Base-by-base conservation (phyloP, 2,329 filamentous ascomycete genomes). In the Exophiala phaeomuriformis region DNA sequence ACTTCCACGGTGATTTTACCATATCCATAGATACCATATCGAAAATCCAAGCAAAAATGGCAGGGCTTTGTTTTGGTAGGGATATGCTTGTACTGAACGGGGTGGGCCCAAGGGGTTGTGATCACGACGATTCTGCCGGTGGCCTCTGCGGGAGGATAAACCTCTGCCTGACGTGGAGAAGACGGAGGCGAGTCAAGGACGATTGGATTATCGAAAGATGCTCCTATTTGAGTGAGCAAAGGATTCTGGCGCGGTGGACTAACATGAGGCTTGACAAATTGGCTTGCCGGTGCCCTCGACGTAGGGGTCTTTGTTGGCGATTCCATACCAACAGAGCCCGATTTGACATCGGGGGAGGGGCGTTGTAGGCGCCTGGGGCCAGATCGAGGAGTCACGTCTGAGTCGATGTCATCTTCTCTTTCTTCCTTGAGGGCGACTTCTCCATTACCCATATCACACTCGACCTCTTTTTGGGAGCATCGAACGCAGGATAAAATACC, bases 31-130 rank as follows among this genome's bases (percentile, higher is more conserved):
- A 64, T 53, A 8, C 60, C 57, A 33, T 57, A 61, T 33, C 57
- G 52, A 36, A 57, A 61, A 42, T 64, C 57, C 9, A 36, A 6
- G 44, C 61, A 63, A 41, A 64, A 64, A 35, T 64, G 53, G 40
- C 62, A 64, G 27, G 47, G 35, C 6, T 42, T 29, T 8, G 29
- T 12, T 7, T 5, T 8, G n/a, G 49, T 47, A 8, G 54, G 47
- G 4, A 48, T 40, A 49, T 51, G 45, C 33, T 59, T 52, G 47
- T 61, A 63, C 32, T 63, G 40, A 47, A 64, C 63, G 1, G 62
- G 62, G 51, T 64, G 61, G 5, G 61, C 53, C 58, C 60, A 64
- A 31, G 12, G 45, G 8, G 62, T 64, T 3, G 33, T 30, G 37
- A 60, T 53, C 3, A 42, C 56, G 30, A 51, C 40, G 7, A 52